Evolutionary conservation across 257 asterid genomes (phyloP).

Genomic region (Paraleonurus japonicus): DNA sequence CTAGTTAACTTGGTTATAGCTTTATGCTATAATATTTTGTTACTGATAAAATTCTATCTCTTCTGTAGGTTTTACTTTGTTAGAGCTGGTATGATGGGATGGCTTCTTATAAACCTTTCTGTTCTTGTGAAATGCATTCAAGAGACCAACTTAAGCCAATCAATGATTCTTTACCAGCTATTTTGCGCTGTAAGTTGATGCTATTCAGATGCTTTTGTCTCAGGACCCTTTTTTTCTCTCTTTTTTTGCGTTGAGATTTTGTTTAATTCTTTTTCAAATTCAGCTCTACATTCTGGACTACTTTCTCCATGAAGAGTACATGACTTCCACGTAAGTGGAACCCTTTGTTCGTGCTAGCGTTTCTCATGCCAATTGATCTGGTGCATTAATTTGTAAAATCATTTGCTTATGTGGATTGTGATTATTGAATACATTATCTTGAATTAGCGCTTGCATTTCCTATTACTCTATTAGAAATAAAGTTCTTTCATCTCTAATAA

Average conservation of each 20-base stretch:
- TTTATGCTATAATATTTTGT: slow-evolving; percentile 9
- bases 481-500: slow-evolving; percentile 7
- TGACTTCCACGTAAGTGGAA: slow-evolving; percentile 95
- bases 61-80: slow-evolving; percentile 84
- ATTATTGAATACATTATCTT: not conserved
- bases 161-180: slow-evolving; percentile 88
- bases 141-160: slow-evolving; percentile 56
- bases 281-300: slow-evolving; percentile 92
- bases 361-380: slow-evolving; percentile 14
- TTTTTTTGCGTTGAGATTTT: not conserved
- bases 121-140: slow-evolving; percentile 74
- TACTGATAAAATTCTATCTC: slow-evolving; percentile 13
- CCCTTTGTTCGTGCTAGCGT: slow-evolving; percentile 8
- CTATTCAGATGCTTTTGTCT: not conserved
- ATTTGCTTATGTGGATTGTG: not conserved
- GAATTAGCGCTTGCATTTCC: not conserved
- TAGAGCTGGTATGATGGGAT: slow-evolving; percentile 99
- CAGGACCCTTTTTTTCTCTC: slow-evolving; percentile 1
- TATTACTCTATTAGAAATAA: not conserved
- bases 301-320: slow-evolving; percentile 88
- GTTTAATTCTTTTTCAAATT: slow-evolving; percentile 21
- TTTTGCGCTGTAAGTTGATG: slow-evolving; percentile 65
- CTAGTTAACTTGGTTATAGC: not conserved
- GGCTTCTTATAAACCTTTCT: slow-evolving; percentile 96
- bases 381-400: not conserved